phyloP scores from a whole-genome alignment of 441 rosid genomes.

The Populus tomentosa region DNA sequence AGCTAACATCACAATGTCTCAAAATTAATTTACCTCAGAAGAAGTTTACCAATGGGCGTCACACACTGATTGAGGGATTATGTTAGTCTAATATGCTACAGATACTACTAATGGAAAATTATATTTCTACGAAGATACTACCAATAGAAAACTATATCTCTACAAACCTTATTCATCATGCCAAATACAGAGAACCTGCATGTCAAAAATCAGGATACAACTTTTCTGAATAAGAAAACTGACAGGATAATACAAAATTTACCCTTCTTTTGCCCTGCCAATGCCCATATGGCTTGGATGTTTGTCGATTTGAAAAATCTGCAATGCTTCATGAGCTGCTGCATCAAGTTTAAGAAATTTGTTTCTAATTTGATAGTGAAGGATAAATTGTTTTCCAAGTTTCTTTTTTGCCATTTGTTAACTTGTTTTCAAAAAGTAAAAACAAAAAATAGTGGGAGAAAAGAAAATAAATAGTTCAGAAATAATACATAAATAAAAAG shows the following conservation, averaged over 20 bases:
- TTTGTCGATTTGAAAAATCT: constrained; percentile 89
- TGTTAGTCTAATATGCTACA: constrained; percentile 28
- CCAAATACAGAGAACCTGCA: constrained; percentile 97
- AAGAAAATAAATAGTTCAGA: neutral
- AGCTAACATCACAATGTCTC: constrained; percentile 17
- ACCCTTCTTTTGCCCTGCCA: constrained; percentile 99
- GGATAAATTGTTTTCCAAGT: constrained; percentile 26
- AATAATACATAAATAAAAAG: constrained; percentile 28
- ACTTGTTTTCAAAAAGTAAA: constrained; percentile 4
- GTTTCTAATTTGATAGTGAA: constrained; percentile 51
- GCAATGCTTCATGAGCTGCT: constrained; percentile 89
- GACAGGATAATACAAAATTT: constrained; percentile 13
- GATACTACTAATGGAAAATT: constrained; percentile 19
- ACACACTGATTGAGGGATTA: constrained; percentile 60
- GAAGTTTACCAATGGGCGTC: constrained; percentile 89
- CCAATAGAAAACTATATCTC: constrained; percentile 20
- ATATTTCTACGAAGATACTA: constrained; percentile 6
- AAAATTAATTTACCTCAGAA: constrained; percentile 59
- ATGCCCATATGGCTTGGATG: constrained; percentile 99
- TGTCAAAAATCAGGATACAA: constrained; percentile 26
- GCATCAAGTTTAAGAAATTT: constrained; percentile 92
- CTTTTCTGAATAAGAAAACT: constrained; percentile 21
- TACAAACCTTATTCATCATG: constrained; percentile 91
- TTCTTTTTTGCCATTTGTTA: neutral
- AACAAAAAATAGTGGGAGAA: neutral